A percentile compares a stretch with the other conserved stretches of the same genome.
These are phyloP conservation scores for Aspergillus sojae DNA, from an alignment of 2,329 filamentous ascomycete genomes.

Conservation along the genomic window DNA sequence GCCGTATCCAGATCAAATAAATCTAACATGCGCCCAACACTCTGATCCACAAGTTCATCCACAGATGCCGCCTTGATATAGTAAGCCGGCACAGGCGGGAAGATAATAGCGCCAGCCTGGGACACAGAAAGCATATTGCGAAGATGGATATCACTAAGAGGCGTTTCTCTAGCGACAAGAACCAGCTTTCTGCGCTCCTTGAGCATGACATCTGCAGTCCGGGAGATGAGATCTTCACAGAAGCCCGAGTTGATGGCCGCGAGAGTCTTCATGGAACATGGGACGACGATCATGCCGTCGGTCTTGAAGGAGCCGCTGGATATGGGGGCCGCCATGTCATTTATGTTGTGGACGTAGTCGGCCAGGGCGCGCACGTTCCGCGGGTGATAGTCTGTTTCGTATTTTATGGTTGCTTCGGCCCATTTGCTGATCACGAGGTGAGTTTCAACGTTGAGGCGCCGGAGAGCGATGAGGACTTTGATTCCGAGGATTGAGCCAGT, in stretches of 20 bases:
- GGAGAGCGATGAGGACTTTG: slow-evolving; percentile 45
- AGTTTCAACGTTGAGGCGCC: slow-evolving; percentile 50
- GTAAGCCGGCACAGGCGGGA: slow-evolving; percentile 49
- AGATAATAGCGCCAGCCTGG: slow-evolving; percentile 45
- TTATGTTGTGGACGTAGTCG: slow-evolving; percentile 41
- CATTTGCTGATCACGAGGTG: slow-evolving; percentile 54
- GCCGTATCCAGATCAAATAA: slow-evolving; percentile 47
- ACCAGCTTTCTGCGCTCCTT: slow-evolving; percentile 49
- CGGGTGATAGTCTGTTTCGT: slow-evolving; percentile 47
- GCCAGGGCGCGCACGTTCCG: slow-evolving; percentile 43
- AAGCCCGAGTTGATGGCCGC: slow-evolving; percentile 46
- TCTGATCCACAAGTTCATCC: slow-evolving; percentile 50
- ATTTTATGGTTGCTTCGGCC: slow-evolving; percentile 52
- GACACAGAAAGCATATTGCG: slow-evolving; percentile 50
- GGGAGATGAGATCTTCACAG: slow-evolving; percentile 50
- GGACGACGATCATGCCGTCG: slow-evolving; percentile 52
- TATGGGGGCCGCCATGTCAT: slow-evolving; percentile 50
- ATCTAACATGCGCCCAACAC: slow-evolving; percentile 52
- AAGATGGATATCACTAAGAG: slow-evolving; percentile 51
- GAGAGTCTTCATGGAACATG: slow-evolving; percentile 54
- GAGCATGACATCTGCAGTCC: slow-evolving; percentile 51
- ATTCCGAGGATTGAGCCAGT: slow-evolving; percentile 52
- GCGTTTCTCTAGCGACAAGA: slow-evolving; percentile 49
- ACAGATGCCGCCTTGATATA: slow-evolving; percentile 46
- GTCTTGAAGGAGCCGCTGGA: slow-evolving; percentile 50